Evolutionary conservation across 345 rosid species (phyloP), one percentile per base, ranked within the genome.

Genomic region (Mercurialis annua): DNA sequence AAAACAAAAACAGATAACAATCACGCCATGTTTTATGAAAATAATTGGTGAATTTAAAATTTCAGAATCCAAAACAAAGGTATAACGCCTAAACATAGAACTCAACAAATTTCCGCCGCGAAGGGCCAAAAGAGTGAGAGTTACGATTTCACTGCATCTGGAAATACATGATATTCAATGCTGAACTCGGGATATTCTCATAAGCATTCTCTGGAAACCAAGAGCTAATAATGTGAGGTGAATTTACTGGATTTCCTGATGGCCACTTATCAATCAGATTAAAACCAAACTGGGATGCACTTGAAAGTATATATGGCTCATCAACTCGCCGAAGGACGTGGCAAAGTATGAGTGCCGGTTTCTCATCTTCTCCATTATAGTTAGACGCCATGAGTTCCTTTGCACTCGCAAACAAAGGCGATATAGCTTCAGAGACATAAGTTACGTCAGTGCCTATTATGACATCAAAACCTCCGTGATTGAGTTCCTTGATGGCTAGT

Each of bases 401-500:
- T 46, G 96, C 97, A 11, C 94, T 85, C 56, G 81, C 74, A 71
- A 93, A 93, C 76, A 90, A 79, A 4, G 94, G 90, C 49, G 77
- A 46, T 62, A 86, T 78, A 52, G 94, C 92, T 73, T 86, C 92
- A 52, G 89, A 64, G 63, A 83, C 50, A 65, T 87, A 90, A 3
- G 97, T 86, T 51, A 89, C 91, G 56, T 93, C 98, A 1, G 96
- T 84, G 65, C 97, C 97, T 14, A 93, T 80, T 38, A 93, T 83
- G 68, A 90, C 85, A 9, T 89, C 86, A 55, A 90, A 93, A 9
- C 97, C 92, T 56, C 66, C 81, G 10, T 24, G n/a, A 40, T 62
- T 70, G 55, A 68, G 69, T 31, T 71, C 71, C 63, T 77, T 86
- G 21, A 87, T 76, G 62, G 78, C 78, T 68, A 80, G 74, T 50